phyloP scores from a whole-genome alignment of 306 rosid genomes.

The Vachellia collinsii region DNA sequence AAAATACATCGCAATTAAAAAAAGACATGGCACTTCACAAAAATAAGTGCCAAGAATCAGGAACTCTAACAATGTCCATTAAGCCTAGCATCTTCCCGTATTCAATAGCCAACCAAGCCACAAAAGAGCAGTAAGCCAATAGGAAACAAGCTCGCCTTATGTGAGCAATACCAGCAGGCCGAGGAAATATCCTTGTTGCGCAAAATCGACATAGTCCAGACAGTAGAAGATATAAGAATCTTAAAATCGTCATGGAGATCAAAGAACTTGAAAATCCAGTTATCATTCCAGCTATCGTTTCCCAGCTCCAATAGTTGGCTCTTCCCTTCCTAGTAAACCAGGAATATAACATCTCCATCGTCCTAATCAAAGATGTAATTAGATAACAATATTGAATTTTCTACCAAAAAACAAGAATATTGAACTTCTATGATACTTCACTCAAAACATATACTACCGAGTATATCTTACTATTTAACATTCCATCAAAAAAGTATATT shows the following conservation, averaged over 20 bases:
- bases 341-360: slow-evolving; percentile 52
- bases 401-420: background rate
- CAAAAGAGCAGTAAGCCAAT: slow-evolving; percentile 61
- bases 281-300: slow-evolving; percentile 56
- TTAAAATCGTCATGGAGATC: slow-evolving; percentile 59
- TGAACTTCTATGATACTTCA: too few species aligned
- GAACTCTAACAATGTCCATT: slow-evolving; percentile 51
- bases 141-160: slow-evolving; percentile 61
- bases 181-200: slow-evolving; percentile 36
- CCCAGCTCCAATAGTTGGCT: slow-evolving; percentile 69
- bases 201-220: slow-evolving; percentile 42
- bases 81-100: slow-evolving; percentile 77
- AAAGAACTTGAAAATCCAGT: slow-evolving; percentile 69
- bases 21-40: slow-evolving; percentile 29
- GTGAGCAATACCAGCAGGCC: slow-evolving; percentile 34
- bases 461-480: background rate
- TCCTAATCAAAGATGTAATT: slow-evolving; percentile 53
- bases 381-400: background rate
- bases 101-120: slow-evolving; percentile 69
- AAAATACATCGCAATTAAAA: slow-evolving; percentile 27
- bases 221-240: slow-evolving; percentile 50
- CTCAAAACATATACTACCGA: too few species aligned
- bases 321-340: slow-evolving; percentile 53
- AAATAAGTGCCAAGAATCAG: slow-evolving; percentile 42
- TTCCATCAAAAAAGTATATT: background rate